Conservation (phyloP, 75 land plant species). For the Selaginella tamariscina region DNA sequence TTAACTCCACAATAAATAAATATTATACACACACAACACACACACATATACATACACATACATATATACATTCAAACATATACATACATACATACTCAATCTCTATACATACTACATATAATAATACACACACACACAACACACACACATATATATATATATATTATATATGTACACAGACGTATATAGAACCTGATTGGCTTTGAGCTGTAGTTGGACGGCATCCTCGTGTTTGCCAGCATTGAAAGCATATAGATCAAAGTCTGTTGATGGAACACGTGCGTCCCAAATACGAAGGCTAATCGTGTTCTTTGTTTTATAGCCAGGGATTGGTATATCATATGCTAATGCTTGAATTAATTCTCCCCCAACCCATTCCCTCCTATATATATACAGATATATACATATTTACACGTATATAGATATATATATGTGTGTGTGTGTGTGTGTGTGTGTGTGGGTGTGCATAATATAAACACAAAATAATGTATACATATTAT, state of each 20-base stretch:
- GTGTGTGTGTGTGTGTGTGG: not conserved
- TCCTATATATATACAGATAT: conserved; percentile 28
- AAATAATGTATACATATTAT: not conserved
- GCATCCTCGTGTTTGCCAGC: conserved; percentile 75
- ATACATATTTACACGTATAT: not conserved
- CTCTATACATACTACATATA: not conserved
- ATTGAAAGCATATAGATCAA: conserved; percentile 66
- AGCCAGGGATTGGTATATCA: conserved; percentile 98
- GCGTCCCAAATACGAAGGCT: conserved; percentile 37
- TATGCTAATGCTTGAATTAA: conserved; percentile 72
- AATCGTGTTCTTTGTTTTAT: conserved; percentile 82
- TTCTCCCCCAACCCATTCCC: conserved; percentile 85
- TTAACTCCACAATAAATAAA: not conserved
- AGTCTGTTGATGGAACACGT: conserved; percentile 56
- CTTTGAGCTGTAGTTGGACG: conserved; percentile 55
- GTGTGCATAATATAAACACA: not conserved
- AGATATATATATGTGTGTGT: not conserved
- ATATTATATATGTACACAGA: not conserved
- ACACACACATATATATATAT: not conserved
- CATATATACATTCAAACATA: not conserved
- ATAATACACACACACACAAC: no score
- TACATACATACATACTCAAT: no score
- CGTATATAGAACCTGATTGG: conserved; percentile 97
- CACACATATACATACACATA: not conserved
- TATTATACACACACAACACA: not conserved